phyloP scores from a whole-genome alignment of 306 rosid species.

The Cicer yamashitae region DNA sequence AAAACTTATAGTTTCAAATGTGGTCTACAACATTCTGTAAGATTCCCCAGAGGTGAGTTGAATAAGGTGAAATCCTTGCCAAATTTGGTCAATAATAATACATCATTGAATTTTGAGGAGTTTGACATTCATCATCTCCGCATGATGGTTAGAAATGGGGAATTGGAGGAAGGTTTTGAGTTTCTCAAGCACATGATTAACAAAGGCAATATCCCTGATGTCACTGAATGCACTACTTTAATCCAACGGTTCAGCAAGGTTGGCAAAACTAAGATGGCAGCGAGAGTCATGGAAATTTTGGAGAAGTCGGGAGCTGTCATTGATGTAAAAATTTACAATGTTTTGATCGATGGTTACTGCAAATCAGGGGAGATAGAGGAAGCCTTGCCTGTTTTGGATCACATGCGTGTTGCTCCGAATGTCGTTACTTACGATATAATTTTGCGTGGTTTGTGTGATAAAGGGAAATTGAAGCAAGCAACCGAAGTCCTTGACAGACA shows the following conservation, averaged over 20 bases:
- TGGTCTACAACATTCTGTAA: slow-evolving; percentile 52
- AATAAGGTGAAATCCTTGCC: slow-evolving; percentile 46
- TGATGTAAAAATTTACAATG: slow-evolving; percentile 90
- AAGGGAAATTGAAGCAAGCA: slow-evolving; percentile 79
- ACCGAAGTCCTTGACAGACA: slow-evolving; percentile 85
- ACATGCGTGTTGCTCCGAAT: slow-evolving; percentile 86
- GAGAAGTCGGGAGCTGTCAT: slow-evolving; percentile 81
- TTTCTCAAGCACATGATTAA: slow-evolving; percentile 65
- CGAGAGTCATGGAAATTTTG: slow-evolving; percentile 68
- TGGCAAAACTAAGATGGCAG: slow-evolving; percentile 72
- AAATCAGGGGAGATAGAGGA: slow-evolving; percentile 76
- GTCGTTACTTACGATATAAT: slow-evolving; percentile 83
- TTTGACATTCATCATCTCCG: slow-evolving; percentile 66
- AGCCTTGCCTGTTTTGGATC: slow-evolving; percentile 78
- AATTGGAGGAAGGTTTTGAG: slow-evolving; percentile 72
- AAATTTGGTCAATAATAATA: slow-evolving; percentile 20
- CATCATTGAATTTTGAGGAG: slow-evolving; percentile 60
- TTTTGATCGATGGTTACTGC: slow-evolving; percentile 83
- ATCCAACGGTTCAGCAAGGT: slow-evolving; percentile 78
- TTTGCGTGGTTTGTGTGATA: slow-evolving; percentile 74
- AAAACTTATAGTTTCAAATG: slow-evolving; percentile 61
- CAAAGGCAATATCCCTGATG: slow-evolving; percentile 76
- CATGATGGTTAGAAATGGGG: slow-evolving; percentile 69
- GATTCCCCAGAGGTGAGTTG: slow-evolving; percentile 43
- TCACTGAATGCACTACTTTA: slow-evolving; percentile 74